Conservation (phyloP, 805 yeast species). For the Yarrowia deformans region DNA sequence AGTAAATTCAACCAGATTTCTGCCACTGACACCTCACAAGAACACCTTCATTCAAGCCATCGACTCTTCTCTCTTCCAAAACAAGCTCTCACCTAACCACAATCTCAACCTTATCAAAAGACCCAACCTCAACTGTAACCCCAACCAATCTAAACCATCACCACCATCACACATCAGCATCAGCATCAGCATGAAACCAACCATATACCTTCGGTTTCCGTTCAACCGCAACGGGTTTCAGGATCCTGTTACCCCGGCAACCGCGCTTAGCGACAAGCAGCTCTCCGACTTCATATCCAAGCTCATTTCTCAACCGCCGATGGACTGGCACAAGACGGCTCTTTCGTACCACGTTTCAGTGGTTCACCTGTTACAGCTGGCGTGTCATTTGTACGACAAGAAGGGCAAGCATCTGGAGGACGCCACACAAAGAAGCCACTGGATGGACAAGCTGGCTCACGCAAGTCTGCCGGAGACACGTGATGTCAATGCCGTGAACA, state of each 20-base stretch:
- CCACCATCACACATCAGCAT: not conserved
- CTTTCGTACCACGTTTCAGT: conserved; percentile 10
- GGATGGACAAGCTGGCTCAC: conserved; percentile 1
- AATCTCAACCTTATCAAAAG: conserved; percentile 25
- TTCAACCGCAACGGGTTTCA: conserved; percentile 18
- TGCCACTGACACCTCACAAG: not conserved
- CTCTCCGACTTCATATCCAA: not conserved
- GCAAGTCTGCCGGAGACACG: conserved; percentile 3
- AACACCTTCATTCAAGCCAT: not conserved
- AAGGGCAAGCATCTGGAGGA: conserved; percentile 13
- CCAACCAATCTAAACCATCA: not conserved
- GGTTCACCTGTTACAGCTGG: conserved; percentile 3
- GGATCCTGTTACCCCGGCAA: conserved; percentile 23
- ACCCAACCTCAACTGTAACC: not conserved
- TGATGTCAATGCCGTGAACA: not conserved
- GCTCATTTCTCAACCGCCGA: not conserved
- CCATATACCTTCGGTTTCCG: conserved; percentile 28
- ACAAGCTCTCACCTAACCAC: conserved; percentile 16
- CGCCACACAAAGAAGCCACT: conserved; percentile 20
- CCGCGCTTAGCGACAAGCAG: not conserved
- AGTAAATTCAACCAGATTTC: too few relatives aligned
- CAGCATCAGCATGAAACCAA: conserved; percentile 21
- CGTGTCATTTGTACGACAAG: conserved; percentile 30
- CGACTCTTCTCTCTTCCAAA: not conserved
- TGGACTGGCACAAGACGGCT: conserved; percentile 16